Percentiles rank a stretch among this genome's conserved stretches.
Evolutionary conservation across 1,284 basidiomycete genomes (phyloP).

Genomic region (Cutaneotrichosporon sp.): DNA sequence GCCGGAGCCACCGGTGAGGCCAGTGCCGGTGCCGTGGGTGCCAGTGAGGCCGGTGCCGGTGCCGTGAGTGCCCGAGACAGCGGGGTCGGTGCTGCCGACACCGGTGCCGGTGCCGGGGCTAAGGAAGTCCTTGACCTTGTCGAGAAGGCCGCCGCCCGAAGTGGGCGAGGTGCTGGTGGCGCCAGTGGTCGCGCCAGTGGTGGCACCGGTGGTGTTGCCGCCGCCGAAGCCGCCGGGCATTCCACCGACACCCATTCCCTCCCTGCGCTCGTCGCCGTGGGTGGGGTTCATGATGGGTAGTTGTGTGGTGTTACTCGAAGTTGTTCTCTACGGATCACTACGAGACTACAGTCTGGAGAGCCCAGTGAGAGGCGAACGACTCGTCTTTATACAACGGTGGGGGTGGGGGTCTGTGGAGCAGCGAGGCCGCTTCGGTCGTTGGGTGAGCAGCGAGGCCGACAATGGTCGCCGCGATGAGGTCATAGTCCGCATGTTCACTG

Average conservation of each 20-base stretch:
- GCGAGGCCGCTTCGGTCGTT: no score
- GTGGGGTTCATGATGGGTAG: conserved; percentile 2
- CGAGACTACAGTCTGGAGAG: not conserved
- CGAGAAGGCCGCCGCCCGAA: not conserved
- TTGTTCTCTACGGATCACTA: not conserved
- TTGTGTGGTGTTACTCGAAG: not conserved
- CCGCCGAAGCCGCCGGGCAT: conserved; percentile 6
- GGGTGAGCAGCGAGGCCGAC: no score
- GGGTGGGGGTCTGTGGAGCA: no score
- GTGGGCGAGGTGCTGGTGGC: not conserved
- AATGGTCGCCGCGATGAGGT: no score
- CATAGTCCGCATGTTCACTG: no score
- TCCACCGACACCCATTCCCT: conserved; percentile 1
- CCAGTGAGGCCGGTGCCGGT: conserved; percentile 6
- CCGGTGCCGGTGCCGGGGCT: not conserved
- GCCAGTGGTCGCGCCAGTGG: conserved; percentile 1
- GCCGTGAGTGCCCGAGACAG: not conserved
- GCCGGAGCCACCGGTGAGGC: no score
- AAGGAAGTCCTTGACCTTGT: not conserved
- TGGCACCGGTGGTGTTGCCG: not conserved
- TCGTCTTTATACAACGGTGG: not conserved
- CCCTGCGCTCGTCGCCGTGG: not conserved
- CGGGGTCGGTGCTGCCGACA: not conserved
- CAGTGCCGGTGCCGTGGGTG: not conserved
- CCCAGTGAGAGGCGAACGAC: not conserved